Base-by-base conservation (phyloP, 768 basidiomycete species). In the Sarcodon aspratus region DNA sequence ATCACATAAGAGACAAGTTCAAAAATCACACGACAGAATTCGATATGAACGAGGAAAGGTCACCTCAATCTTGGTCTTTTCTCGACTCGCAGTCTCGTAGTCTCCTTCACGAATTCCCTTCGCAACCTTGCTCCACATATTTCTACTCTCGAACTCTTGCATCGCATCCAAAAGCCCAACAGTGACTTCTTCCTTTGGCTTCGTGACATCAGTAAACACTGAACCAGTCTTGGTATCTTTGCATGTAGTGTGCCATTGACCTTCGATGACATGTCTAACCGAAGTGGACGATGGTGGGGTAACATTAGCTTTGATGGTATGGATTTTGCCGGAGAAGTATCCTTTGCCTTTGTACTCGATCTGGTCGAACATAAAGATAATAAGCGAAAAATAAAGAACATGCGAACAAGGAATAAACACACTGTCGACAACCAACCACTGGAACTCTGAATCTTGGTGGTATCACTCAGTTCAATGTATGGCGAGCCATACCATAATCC, bases 271-370 rank as follows among this genome's bases (percentile, higher is more conserved):
- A 71, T 53, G 78, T 69, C 35, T 63, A 59, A 50, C 48, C 50
- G 36, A 62, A 47, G 53, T 63, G n/a, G 54, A 60, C 46, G 59
- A 69, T 37, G 76, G 71, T 9, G 76, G 77, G 0, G 73, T 62
- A n/a, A 91, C 63, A 1, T 72, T 72, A 9, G 95, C 91, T 64
- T 92, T 94, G 78, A 93, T 96, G 3, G 81, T 72, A 68, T 99
- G 95, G 3, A 89, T 80, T 63, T 92, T 94, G 48, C 95, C 94
- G 34, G 80, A 78, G 63, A 97, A 90, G 69, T 94, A 98, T 27
- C 94, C 95, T 60, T 90, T 91, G 64, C 94, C 95, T 61, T 92
- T 91, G 74, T 95, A 98, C 55, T 95, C 90, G 63, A 97, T 82
- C 62, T 62, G 44, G 12, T 5, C 2, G 18, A 46, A 15, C 1